These are phyloP conservation scores for Naumovozyma baii DNA, from an alignment of 805 yeast species.

Conservation along the genomic window DNA sequence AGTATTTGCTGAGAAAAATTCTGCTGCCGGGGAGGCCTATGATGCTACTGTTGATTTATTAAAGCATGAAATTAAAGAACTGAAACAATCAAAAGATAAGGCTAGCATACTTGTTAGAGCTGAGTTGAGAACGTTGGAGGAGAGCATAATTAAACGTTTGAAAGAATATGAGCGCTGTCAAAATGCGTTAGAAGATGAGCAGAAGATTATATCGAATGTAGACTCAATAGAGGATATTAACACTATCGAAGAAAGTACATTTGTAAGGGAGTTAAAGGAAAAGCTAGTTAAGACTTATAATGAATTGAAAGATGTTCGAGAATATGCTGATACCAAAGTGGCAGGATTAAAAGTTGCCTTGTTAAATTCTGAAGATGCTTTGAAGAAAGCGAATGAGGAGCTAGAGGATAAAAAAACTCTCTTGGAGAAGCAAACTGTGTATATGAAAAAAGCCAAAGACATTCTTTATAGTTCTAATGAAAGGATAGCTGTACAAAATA, in stretches of 20 bases:
- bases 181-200: background rate
- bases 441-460: background rate
- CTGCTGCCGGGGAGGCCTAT: background rate
- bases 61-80: background rate
- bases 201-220: background rate
- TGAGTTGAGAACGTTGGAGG: conserved; percentile 5
- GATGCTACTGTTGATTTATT: background rate
- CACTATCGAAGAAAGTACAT: conserved; percentile 9
- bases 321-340: conserved; percentile 4
- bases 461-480: too few species aligned
- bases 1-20: background rate
- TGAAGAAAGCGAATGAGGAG: background rate
- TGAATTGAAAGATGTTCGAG: conserved; percentile 5
- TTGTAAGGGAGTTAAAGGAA: conserved; percentile 6
- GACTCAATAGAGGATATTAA: background rate
- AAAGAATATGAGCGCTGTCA: conserved; percentile 3
- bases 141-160: conserved; percentile 4
- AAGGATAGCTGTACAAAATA: background rate
- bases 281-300: conserved; percentile 3
- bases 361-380: background rate
- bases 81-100: background rate
- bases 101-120: background rate
- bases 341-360: conserved; percentile 6
- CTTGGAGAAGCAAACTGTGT: background rate
- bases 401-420: background rate